These are phyloP conservation scores for Pyrenula aspistea DNA, from an alignment of 495 filamentous ascomycete genomes.

Conservation along the genomic window DNA sequence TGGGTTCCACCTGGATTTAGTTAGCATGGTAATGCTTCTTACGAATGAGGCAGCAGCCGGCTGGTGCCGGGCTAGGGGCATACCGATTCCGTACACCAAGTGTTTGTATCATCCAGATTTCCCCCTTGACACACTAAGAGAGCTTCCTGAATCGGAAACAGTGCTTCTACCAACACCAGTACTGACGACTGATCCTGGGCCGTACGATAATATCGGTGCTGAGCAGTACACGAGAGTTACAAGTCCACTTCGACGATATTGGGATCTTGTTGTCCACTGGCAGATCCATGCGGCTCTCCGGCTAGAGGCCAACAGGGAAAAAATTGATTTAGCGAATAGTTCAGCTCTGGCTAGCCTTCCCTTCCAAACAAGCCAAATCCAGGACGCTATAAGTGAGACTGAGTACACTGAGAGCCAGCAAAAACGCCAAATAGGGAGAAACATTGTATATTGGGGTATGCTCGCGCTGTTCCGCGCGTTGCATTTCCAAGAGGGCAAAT, in stretches of 20 bases:
- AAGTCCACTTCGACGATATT: conserved; percentile 73
- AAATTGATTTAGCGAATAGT: neutral
- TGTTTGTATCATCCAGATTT: conserved; percentile 49
- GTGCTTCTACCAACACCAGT: conserved; percentile 36
- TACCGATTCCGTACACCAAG: conserved; percentile 69
- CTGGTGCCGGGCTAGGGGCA: conserved; percentile 63
- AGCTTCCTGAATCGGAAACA: conserved; percentile 4
- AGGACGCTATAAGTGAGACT: neutral
- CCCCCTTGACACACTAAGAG: conserved; percentile 4
- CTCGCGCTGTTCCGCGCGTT: neutral
- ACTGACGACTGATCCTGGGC: conserved; percentile 36
- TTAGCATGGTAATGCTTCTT: conserved; percentile 52
- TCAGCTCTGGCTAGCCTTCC: neutral
- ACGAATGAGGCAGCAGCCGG: conserved; percentile 58
- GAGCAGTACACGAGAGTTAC: conserved; percentile 69
- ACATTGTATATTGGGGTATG: neutral
- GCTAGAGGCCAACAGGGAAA: conserved; percentile 33
- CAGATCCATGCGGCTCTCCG: conserved; percentile 77
- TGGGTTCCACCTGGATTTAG: conserved; percentile 6
- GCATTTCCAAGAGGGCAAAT: neutral
- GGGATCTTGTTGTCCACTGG: conserved; percentile 78
- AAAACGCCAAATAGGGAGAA: neutral
- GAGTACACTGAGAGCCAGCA: neutral
- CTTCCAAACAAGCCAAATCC: neutral
- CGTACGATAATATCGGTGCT: conserved; percentile 49